Evolutionary conservation across 2,329 filamentous ascomycete genomes (phyloP).

Genomic region (Colletotrichum tofieldiae): DNA sequence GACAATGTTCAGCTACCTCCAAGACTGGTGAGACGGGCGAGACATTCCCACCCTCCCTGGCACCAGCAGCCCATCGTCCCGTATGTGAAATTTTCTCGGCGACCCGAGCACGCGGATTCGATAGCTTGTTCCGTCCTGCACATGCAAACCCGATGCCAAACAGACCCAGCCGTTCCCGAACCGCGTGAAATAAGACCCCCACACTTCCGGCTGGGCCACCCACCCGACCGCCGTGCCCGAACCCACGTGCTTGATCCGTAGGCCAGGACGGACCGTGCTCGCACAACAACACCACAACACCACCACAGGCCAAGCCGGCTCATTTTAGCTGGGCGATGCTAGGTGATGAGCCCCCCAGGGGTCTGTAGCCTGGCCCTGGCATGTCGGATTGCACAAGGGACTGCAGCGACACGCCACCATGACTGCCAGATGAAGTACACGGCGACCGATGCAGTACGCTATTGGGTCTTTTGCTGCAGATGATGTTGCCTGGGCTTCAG

Average conservation of each 20-base stretch:
- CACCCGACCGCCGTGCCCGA: slow-evolving; percentile 23
- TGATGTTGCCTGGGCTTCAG: not conserved
- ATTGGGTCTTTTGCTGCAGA: slow-evolving; percentile 16
- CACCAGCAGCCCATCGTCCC: not conserved
- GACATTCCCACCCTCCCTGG: not conserved
- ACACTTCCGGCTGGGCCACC: slow-evolving; percentile 21
- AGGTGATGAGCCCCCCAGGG: slow-evolving; percentile 2
- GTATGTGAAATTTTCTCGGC: not conserved
- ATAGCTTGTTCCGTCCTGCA: not conserved
- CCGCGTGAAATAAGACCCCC: slow-evolving; percentile 6
- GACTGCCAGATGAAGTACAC: slow-evolving; percentile 21
- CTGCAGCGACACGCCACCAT: slow-evolving; percentile 6
- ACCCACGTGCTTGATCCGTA: slow-evolving; percentile 40
- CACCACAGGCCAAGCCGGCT: slow-evolving; percentile 15
- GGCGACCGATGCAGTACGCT: not conserved
- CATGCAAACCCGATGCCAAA: slow-evolving; percentile 3
- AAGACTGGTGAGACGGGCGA: not conserved
- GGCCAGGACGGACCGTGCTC: slow-evolving; percentile 30
- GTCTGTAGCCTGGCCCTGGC: not conserved
- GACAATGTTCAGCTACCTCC: slow-evolving; percentile 1
- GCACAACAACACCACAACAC: not conserved
- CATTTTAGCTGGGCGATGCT: slow-evolving; percentile 24
- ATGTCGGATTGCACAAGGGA: not conserved
- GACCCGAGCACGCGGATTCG: slow-evolving; percentile 12
- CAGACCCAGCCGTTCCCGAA: slow-evolving; percentile 18